These are phyloP conservation scores for Discostella stelligeroides DNA, from an alignment of 108 stramenopile genomes.

Conservation along the genomic window DNA sequence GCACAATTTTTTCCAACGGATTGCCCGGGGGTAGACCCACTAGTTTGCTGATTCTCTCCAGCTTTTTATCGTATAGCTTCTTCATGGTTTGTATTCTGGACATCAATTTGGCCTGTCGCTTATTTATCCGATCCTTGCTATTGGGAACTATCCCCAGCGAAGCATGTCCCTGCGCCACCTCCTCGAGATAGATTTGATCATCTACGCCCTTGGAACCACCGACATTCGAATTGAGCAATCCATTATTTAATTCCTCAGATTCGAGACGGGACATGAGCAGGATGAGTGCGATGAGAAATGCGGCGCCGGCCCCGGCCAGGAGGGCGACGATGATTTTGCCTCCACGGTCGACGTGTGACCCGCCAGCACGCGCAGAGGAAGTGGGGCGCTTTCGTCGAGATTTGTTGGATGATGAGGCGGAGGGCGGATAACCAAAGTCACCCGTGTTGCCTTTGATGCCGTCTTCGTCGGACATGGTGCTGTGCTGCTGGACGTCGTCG, in stretches of 20 bases:
- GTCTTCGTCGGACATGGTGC: constrained; percentile 19
- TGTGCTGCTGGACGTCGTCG: neutral
- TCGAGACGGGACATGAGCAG: constrained; percentile 42
- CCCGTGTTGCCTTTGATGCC: constrained; percentile 41
- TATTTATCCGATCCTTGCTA: constrained; percentile 5
- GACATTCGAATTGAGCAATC: constrained; percentile 21
- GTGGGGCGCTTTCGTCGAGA: neutral
- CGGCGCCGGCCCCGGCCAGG: constrained; percentile 44
- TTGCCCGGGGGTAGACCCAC: constrained; percentile 2
- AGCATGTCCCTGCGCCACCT: constrained; percentile 38
- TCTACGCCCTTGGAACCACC: constrained; percentile 30
- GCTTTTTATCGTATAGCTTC: constrained; percentile 1
- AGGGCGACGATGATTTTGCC: constrained; percentile 42
- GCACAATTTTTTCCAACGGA: constrained; percentile 23
- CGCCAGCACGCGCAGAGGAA: neutral
- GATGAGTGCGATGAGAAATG: constrained; percentile 37
- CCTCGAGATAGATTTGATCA: constrained; percentile 33
- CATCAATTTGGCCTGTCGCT: constrained; percentile 20
- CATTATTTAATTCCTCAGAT: constrained; percentile 23
- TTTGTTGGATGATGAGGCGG: too few relatives aligned
- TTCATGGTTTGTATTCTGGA: constrained; percentile 24
- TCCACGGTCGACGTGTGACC: constrained; percentile 10
- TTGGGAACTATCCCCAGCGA: constrained; percentile 12
- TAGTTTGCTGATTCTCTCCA: constrained; percentile 17
- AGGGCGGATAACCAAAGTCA: constrained; percentile 19